Evolutionary conservation across 306 rosid genomes (phyloP), one percentile per base, ranked within the genome.

Genomic region (Inga laurina): DNA sequence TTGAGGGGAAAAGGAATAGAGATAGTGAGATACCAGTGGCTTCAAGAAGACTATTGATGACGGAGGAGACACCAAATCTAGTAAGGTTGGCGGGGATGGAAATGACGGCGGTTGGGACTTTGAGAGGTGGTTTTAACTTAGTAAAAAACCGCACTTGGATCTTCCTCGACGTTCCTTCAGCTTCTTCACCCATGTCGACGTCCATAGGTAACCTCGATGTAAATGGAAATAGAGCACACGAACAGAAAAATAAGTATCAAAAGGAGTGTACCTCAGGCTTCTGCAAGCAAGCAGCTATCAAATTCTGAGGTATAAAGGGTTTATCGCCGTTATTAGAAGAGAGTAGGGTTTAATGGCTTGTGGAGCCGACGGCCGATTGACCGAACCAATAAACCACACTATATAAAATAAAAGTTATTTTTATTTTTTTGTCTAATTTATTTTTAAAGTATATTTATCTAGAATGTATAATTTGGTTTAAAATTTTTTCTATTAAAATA

Each of bases 61-160:
- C 49, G 56, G 93, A 86, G 75, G 99, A 95, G 72, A 95, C 94
- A 75, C 95, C 93, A 16, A 92, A 48, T n/a, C 99, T 90, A 64
- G 94, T 86, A 83, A 93, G 88, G 81, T 83, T 88, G 41, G 93
- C 81, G 30, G 98, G 97, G 79, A 94, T 88, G 43, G 97, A 90
- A 9, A 95, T 88, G 88, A 94, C 72, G 10, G 84, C 41, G 10
- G 79, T 1, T 8, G 97, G 91, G 69, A 86, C 91, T 86, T 84
- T 89, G 72, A 73, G 66, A 64, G 94, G 90, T 32, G 83, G 87
- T 13, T 62, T 54, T 15, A 95, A 89, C 84, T 90, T 89, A 15
- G 99, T 95, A 24, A 93, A 80, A 85, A 95, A 95, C 49, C 99
- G 94, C 5, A 90, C 98, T 65, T 91, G 98, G 80, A 93, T 74